Evolutionary conservation across 1,284 basidiomycete genomes (phyloP), one percentile per base, ranked within the genome.

Genomic region (Sporisorium sorghi): DNA sequence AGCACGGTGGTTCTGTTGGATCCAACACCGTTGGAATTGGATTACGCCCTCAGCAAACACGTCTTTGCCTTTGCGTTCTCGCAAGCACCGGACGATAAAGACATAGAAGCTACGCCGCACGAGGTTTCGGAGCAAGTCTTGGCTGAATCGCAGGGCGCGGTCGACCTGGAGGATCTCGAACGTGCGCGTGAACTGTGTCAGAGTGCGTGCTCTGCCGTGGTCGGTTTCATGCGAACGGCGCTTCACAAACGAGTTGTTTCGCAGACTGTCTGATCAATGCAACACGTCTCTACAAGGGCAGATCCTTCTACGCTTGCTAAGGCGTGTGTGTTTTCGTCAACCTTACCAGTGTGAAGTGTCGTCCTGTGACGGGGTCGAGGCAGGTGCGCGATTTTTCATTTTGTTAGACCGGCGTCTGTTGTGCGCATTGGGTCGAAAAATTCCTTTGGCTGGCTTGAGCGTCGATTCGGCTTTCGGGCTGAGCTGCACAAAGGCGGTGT

Each of bases 31-130:
- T 53, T 68, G 21, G 80, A 82, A 53, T 58, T 79, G 15, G 47
- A 58, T 42, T 71, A 65, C 24, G 79, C 80, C 0, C 46, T 67
- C n/a, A 82, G 80, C 70, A 74, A 64, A 19, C 77, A 79, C 44
- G 72, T 81, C 0, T 78, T 78, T 58, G 80, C 77, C 8, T 82
- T 81, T 55, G 68, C 68, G 6, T 73, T 82, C 24, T 78, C 80
- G 64, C 58, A 67, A 37, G 2, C 55, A 5, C 19, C 62, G n/a
- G 59, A 62, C 26, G 43, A n/a, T 7, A 3, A 30, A 7, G 51
- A 52, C 33, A 30, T 53, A 12, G 56, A 62, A 17, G 68, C 54
- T 3, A 24, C 33, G 23, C 48, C 58, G 17, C 46, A 10, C 12
- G 17, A 65, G n/a, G 58, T 65, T 1, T 66, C 62, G 33, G 67